Conservation (phyloP, 768 basidiomycete species). For the Kondoa malvinella region DNA sequence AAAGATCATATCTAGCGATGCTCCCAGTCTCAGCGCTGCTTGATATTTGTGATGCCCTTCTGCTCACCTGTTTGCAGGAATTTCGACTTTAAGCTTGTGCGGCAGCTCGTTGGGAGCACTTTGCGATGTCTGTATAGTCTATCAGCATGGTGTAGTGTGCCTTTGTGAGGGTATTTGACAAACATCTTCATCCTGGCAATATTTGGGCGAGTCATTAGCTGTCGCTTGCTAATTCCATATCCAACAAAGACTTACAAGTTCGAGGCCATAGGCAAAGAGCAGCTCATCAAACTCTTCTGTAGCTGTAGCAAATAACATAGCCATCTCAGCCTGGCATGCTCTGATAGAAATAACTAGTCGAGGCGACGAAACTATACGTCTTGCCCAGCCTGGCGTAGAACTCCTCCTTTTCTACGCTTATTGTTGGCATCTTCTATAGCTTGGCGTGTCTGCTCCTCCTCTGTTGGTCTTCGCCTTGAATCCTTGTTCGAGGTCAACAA, state of each 20-base stretch:
- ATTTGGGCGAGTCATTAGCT: background rate
- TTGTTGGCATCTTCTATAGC: slow-evolving; percentile 56
- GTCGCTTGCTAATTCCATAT: background rate
- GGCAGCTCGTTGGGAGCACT: slow-evolving; percentile 22
- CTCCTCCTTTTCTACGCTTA: slow-evolving; percentile 87
- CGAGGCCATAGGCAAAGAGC: slow-evolving; percentile 92
- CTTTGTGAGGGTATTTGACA: background rate
- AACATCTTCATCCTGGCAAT: slow-evolving; percentile 59
- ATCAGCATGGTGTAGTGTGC: background rate
- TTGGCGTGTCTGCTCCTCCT: background rate
- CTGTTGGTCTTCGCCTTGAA: no score
- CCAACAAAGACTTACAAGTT: slow-evolving; percentile 41
- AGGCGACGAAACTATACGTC: slow-evolving; percentile 48
- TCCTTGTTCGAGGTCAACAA: no score
- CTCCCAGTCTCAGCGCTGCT: slow-evolving; percentile 3
- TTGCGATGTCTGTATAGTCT: slow-evolving; percentile 19
- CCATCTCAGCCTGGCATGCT: background rate
- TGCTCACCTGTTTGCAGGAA: slow-evolving; percentile 80
- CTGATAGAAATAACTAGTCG: no score
- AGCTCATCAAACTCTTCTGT: slow-evolving; percentile 86
- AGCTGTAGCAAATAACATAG: slow-evolving; percentile 38
- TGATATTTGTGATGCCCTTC: background rate
- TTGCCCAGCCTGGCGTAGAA: slow-evolving; percentile 72
- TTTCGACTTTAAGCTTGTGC: slow-evolving; percentile 94
- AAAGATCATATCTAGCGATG: slow-evolving; percentile 66